Evolutionary conservation across 805 yeast genomes (phyloP), one percentile per base, ranked within the genome.

Genomic region (Candida piceae): DNA sequence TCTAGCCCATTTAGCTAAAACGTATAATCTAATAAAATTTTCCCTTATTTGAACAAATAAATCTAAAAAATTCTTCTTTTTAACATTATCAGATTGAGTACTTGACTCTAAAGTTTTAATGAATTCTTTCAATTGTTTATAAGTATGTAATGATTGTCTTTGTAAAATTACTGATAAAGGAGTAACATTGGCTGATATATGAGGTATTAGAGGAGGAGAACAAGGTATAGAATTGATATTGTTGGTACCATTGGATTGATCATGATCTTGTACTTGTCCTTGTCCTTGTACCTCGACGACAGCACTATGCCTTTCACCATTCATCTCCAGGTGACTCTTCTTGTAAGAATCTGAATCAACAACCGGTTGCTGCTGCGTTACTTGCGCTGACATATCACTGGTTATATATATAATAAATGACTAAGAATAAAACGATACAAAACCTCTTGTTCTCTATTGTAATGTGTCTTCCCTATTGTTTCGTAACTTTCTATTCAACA

Each of bases 1-100:
- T 10, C 76, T 72, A 4, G 88, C 76, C 99, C 99, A 93, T 60
- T 90, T 89, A 35, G 83, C 75, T 27, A 93, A 62, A 3, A 95
- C 96, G 49, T 86, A 88, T 3, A 89, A 58, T 57, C 90, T 79
- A 41, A 89, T 75, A 53, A 82, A 87, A 50, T 89, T 93, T 52
- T 86, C 88, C 39, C 97, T 72, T 21, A 89, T 62, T 24, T 69
- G 66, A 2, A 90, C 82, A 16, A 93, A 67, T 39, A 83, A 61
- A 23, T 80, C 76, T 27, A 93, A 62, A 36, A 93, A 74, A 35
- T 70, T 69, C 42, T 76, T 74, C 63, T 90, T 90, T 45, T 84
- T 78, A 4, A 65, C 62, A 16, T 71, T 65, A 44, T 85, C 89
- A 11, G 72, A 62, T 15, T 75, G 78, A 3, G 71, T 53, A 13